Percentiles rank a stretch among this genome's conserved stretches.
phyloP scores from a whole-genome alignment of 768 basidiomycete species.

The Leccinum olivaceopallidum region DNA sequence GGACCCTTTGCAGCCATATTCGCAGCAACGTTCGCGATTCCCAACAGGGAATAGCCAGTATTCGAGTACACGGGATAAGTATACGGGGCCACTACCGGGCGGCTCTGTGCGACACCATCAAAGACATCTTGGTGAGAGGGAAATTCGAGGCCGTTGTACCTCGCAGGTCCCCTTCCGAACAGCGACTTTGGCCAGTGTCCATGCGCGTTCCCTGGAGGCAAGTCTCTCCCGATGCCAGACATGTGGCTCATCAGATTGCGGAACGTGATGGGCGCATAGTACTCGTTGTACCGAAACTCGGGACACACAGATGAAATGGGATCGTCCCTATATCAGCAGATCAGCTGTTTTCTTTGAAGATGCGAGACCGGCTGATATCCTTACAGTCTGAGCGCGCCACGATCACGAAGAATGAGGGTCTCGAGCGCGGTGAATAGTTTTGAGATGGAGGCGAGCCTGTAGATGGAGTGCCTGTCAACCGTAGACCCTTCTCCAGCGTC shows the following conservation, averaged over 20 bases:
- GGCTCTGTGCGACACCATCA: conserved; percentile 37
- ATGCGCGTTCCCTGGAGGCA: conserved; percentile 35
- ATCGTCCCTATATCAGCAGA: conserved; percentile 41
- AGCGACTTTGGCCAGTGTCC: conserved; percentile 42
- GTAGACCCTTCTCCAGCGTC: conserved; percentile 17
- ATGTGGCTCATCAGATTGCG: conserved; percentile 46
- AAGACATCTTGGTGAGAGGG: conserved; percentile 36
- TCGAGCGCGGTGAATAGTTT: conserved; percentile 53
- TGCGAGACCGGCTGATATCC: neutral
- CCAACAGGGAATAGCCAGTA: conserved; percentile 37
- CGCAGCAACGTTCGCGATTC: conserved; percentile 38
- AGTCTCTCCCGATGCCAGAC: conserved; percentile 34
- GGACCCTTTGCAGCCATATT: conserved; percentile 19
- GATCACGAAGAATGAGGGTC: conserved; percentile 48
- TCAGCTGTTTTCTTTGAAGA: neutral
- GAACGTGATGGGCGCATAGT: conserved; percentile 36
- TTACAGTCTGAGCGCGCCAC: conserved; percentile 42
- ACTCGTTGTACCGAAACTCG: conserved; percentile 22
- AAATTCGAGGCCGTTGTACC: conserved; percentile 31
- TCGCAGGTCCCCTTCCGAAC: conserved; percentile 29
- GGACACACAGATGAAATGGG: conserved; percentile 38
- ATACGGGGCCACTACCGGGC: conserved; percentile 44
- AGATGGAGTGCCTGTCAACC: conserved; percentile 46
- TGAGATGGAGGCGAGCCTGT: conserved; percentile 52
- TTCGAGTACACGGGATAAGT: conserved; percentile 45